Evolutionary conservation across 495 filamentous ascomycete genomes (phyloP).

Genomic region (Penicillium odoratum): DNA sequence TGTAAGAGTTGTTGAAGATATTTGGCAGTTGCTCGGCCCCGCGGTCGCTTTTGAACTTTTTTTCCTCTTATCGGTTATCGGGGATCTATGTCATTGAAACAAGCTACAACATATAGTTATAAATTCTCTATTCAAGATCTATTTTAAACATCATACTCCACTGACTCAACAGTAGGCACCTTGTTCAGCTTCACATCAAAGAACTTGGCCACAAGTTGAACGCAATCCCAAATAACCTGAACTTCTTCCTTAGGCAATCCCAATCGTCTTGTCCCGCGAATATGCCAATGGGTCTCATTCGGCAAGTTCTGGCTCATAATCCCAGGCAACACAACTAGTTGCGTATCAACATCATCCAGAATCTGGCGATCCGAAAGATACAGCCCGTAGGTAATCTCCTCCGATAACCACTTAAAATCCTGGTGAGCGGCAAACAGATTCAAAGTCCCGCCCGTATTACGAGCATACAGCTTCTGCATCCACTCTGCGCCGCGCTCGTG

Average conservation of each 20-base stretch:
- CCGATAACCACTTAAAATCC: slow-evolving; percentile 46
- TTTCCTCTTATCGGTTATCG: slow-evolving; percentile 30
- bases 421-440: slow-evolving; percentile 49
- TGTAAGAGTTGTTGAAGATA: slow-evolving; percentile 3
- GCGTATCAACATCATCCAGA: slow-evolving; percentile 52
- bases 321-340: slow-evolving; percentile 53
- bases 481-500: slow-evolving; percentile 44
- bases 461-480: slow-evolving; percentile 44
- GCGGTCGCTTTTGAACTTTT: slow-evolving; percentile 33
- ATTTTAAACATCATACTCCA: slow-evolving; percentile 40
- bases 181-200: slow-evolving; percentile 38
- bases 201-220: slow-evolving; percentile 39
- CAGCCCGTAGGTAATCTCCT: slow-evolving; percentile 56
- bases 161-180: slow-evolving; percentile 50
- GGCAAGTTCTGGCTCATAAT: slow-evolving; percentile 62
- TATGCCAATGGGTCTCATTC: slow-evolving; percentile 57
- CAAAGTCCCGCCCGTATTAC: slow-evolving; percentile 37
- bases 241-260: slow-evolving; percentile 53
- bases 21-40: slow-evolving; percentile 23
- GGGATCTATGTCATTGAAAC: slow-evolving; percentile 1
- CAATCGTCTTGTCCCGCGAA: slow-evolving; percentile 53
- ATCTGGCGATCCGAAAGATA: slow-evolving; percentile 56
- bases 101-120: neutral
- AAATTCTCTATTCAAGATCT: neutral
- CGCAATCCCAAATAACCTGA: slow-evolving; percentile 42